Base-by-base conservation (phyloP, 495 filamentous ascomycete species). In the Penicillium bialowiezense region DNA sequence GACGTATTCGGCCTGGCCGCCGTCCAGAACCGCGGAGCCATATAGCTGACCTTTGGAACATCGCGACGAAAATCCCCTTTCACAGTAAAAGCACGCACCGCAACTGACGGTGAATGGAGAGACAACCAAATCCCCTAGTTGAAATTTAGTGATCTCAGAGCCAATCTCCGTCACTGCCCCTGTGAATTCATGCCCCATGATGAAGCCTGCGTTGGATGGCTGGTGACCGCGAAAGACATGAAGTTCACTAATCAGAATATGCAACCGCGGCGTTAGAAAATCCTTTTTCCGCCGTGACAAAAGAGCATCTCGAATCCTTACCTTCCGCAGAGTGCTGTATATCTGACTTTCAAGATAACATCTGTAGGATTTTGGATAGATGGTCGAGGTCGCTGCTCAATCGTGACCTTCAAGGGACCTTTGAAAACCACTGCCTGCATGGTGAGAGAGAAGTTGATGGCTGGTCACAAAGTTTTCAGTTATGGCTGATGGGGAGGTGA, bases 311-410 rank as follows among this genome's bases (percentile, higher is more conserved):
- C n/a, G n/a, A n/a, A 28, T 37, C 24, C 74, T 59, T 71, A 89
- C 89, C 87, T 90, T 58, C 91, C 91, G 64, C 91, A 96, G 21
- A 97, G 75, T 14, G 89, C 91, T 3, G 90, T 89, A 51, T 88
- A 85, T 42, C 81, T 74, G 34, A 96, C 87, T 65, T 90, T 91
- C 46, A 96, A 79, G 48, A 97, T 83, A 44, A 88, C 81, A 66
- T 96, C 91, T 39, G 76, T 83, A 3, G 80, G 67, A 9, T 88
- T 75, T 52, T 85, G 68, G 46, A 96, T 82, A 19, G 69, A 52
- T 1, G 75, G 75, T 6, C 66, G 59, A 0, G 73, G 74, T 26
- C 74, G 63, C 38, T 74, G 53, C 50, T 77, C 74, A 2, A 78
- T 47, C 3, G 67, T 62, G 19, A 70, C 64, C 44, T 68, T 29